Evolutionary conservation across 2,329 filamentous ascomycete species (phyloP).

Genomic region (Stemphylium beticola): DNA sequence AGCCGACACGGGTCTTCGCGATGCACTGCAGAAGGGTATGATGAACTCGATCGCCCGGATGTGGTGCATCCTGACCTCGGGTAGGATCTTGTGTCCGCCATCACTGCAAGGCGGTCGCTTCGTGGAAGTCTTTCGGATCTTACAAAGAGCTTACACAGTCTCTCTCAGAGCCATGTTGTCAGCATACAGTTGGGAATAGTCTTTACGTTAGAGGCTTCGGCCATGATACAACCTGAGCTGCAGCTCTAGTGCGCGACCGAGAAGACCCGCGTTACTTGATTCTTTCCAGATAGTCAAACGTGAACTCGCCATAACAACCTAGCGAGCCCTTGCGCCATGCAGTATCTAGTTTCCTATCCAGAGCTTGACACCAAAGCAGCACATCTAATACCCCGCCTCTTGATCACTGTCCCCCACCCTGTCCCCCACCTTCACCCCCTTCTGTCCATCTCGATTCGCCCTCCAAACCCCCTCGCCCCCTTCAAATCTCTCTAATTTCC

Average conservation of each 20-base stretch:
- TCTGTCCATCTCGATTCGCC: constrained; percentile 78
- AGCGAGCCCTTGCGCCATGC: too few species aligned
- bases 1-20: background rate
- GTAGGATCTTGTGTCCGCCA: background rate
- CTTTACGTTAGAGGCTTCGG: background rate
- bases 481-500: constrained; percentile 90
- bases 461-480: constrained; percentile 82
- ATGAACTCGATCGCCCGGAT: background rate
- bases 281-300: too few species aligned
- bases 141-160: background rate
- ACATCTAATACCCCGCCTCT: too few species aligned
- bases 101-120: background rate
- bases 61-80: background rate
- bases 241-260: too few species aligned
- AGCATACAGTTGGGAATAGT: background rate
- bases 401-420: constrained; percentile 10
- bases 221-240: too few species aligned
- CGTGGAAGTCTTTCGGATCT: too few species aligned
- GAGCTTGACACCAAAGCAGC: too few species aligned
- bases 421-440: constrained; percentile 58
- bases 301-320: too few species aligned
- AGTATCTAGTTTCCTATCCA: too few species aligned
- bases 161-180: background rate
- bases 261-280: too few species aligned
- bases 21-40: background rate